These are phyloP conservation scores for Magnaporthales sp. DNA, from an alignment of 2,329 filamentous ascomycete genomes.

Conservation along the genomic window DNA sequence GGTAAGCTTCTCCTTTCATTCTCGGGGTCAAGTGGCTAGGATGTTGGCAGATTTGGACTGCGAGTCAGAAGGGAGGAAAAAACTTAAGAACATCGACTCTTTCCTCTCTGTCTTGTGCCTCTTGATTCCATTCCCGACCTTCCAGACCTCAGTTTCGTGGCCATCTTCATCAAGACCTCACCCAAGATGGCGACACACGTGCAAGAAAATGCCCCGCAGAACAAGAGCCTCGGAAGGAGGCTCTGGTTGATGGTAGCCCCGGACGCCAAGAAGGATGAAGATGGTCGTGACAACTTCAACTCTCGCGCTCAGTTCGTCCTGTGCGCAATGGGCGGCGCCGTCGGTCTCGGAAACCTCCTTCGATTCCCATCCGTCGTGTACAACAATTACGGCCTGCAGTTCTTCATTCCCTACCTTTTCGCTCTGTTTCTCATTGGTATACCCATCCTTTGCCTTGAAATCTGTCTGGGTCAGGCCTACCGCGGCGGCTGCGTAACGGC, in stretches of 20 bases:
- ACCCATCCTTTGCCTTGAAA: not conserved
- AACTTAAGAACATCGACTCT: not conserved
- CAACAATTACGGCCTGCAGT: slow-evolving; percentile 3
- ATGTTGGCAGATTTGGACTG: not conserved
- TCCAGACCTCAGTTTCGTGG: not conserved
- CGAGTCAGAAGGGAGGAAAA: not conserved
- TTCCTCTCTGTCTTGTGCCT: not conserved
- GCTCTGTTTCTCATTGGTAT: not conserved
- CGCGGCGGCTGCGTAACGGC: slow-evolving; percentile 1
- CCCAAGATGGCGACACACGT: not conserved
- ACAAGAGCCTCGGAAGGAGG: not conserved
- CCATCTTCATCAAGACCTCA: not conserved
- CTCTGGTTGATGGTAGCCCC: not conserved
- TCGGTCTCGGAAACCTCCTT: slow-evolving; percentile 1
- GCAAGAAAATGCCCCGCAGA: not conserved
- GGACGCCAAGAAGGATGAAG: not conserved
- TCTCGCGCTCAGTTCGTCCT: not conserved
- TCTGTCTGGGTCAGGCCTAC: not conserved
- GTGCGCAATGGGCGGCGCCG: not conserved
- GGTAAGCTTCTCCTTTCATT: not conserved
- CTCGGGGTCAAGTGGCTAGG: not conserved
- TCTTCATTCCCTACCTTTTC: not conserved
- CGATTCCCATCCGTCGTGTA: slow-evolving; percentile 1
- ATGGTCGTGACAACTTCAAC: not conserved
- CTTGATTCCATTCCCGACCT: not conserved